A percentile compares a stretch with the other conserved stretches of the same genome.
Evolutionary conservation across 2,329 filamentous ascomycete genomes (phyloP).

Genomic region (Cryphonectria naterciae): DNA sequence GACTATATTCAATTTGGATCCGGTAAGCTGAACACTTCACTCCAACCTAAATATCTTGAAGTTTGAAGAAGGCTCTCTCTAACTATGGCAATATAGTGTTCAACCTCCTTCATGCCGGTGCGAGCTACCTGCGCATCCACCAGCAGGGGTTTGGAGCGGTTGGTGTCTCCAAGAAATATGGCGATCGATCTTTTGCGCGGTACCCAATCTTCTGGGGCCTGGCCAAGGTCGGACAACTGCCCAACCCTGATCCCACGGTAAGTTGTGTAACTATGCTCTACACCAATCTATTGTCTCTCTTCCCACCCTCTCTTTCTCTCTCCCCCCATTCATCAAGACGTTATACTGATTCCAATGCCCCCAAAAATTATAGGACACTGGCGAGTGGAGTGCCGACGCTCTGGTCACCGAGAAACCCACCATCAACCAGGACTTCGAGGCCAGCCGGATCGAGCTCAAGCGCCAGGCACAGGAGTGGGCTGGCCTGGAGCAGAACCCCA

Average conservation of each 20-base stretch:
- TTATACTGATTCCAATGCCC: not conserved
- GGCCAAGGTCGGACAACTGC: conserved; percentile 65
- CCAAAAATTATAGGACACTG: conserved; percentile 50
- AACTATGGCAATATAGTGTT: conserved; percentile 49
- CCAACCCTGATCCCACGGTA: conserved; percentile 65
- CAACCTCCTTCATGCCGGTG: conserved; percentile 69
- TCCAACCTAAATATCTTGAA: no score
- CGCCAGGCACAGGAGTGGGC: conserved; percentile 71
- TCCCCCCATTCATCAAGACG: no score
- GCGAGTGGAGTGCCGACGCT: conserved; percentile 59
- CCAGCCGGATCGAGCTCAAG: conserved; percentile 55
- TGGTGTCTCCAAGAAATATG: conserved; percentile 70
- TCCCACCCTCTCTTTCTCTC: no score
- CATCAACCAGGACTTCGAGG: conserved; percentile 60
- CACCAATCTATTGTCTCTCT: no score
- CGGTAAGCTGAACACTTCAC: conserved; percentile 10
- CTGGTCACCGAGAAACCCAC: conserved; percentile 45
- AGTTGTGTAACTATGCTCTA: not conserved
- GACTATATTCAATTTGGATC: conserved; percentile 69
- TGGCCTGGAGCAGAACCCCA: conserved; percentile 61
- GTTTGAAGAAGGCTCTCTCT: conserved; percentile 47
- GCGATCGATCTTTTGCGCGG: conserved; percentile 66
- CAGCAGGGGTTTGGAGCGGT: conserved; percentile 71
- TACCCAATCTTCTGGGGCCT: conserved; percentile 73
- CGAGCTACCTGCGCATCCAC: conserved; percentile 67